Evolutionary conservation across 805 yeast species (phyloP), one percentile per base, ranked within the genome.

Genomic region (Candida suzukii): DNA sequence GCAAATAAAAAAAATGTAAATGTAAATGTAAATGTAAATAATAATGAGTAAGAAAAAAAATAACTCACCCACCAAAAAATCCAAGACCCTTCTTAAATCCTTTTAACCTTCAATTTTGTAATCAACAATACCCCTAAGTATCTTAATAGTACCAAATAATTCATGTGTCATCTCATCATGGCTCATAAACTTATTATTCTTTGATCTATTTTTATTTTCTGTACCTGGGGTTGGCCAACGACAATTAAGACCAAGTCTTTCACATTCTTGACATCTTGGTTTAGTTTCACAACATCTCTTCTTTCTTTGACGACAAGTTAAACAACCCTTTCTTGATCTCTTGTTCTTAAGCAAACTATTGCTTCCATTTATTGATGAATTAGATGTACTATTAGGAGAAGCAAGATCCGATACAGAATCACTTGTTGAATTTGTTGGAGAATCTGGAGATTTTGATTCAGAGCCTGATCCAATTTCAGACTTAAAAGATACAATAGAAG

Each of bases 241-340:
- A 54, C 95, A 85, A 40, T 68, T 72, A 38, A 84, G 64, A 12
- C 77, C 68, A 21, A 85, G 66, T 40, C 93, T 63, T n/a, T 60
- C 47, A 58, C 95, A 85, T 50, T 84, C 88, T 1, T 66, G 56
- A 52, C 95, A 85, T 21, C 57, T 58, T 4, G 95, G 95, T 41
- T 70, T 70, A 1, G 70, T 64, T 54, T 85, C 93, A 53, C 86
- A 83, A 49, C 95, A 85, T 41, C 88, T 70, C 56, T 83, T 85
- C 67, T 85, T 85, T 21, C 95, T 62, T 44, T 74, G 76, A 35
- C 93, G 72, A 50, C 95, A 85, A 1, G 95, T 83, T 34, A 82
- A 64, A 56, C 95, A 85, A 0, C 95, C 95, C 69, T 71, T 68
- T 52, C 86, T 68, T 16, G 83, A 77, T 42, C 87, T 64, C 50